Evolutionary conservation across 371 early-diverging fungal species (phyloP).

Genomic region (Lichtheimia hyalospora): DNA sequence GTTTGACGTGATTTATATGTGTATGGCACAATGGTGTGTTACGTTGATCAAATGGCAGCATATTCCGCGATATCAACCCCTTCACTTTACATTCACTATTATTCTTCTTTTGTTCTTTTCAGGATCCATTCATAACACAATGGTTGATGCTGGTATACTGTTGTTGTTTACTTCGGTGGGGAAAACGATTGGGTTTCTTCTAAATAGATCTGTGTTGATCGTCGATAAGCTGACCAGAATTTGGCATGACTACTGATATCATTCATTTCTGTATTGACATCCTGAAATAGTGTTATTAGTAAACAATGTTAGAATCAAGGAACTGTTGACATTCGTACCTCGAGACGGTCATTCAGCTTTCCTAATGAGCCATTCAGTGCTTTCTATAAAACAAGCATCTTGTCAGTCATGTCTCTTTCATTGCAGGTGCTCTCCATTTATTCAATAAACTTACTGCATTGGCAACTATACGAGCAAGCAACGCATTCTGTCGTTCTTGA

Average conservation of each 20-base stretch:
- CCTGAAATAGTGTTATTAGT: not conserved
- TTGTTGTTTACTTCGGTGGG: not conserved
- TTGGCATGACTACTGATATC: not conserved
- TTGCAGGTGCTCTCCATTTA: not conserved
- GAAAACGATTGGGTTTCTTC: not conserved
- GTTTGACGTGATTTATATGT: too few relatives aligned
- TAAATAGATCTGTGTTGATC: slow-evolving; percentile 1
- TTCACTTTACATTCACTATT: not conserved
- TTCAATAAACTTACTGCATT: not conserved
- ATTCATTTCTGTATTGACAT: slow-evolving; percentile 2
- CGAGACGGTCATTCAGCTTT: slow-evolving; percentile 1
- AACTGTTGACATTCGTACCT: not conserved
- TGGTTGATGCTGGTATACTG: not conserved
- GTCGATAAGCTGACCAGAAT: slow-evolving; percentile 1
- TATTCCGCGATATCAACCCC: not conserved
- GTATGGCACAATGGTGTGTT: slow-evolving; percentile 2
- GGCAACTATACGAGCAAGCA: not conserved
- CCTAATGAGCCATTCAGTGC: not conserved
- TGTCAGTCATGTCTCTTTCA: not conserved
- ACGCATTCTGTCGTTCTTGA: slow-evolving; percentile 3
- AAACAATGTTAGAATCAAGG: not conserved
- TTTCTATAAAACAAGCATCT: not conserved
- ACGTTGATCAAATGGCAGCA: not conserved
- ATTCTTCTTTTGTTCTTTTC: not conserved
- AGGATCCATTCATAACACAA: not conserved